Evolutionary conservation across 2,329 filamentous ascomycete genomes (phyloP), one percentile per base, ranked within the genome.

Genomic region (Sarocladium brachiariae): DNA sequence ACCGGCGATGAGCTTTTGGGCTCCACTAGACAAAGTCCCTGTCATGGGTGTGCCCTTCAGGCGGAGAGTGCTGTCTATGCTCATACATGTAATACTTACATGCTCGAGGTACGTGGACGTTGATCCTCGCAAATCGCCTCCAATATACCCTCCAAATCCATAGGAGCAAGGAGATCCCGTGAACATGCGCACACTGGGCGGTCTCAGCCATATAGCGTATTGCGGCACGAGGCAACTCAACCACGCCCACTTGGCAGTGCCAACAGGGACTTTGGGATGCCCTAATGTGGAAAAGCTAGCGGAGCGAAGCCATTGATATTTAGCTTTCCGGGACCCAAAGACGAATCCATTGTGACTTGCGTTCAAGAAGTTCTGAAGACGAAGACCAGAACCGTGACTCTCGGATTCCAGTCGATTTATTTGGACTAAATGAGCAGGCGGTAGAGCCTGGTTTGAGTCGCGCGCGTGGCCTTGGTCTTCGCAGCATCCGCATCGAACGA

Each of bases 141-240:
- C 43, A 23, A 21, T 47, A 47, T 47, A 47, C 43, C 43, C 25
- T 47, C 43, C 43, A 47, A 5, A 24, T 31, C 16, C 18, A 11
- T 10, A 18, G 9, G 7, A 47, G n/a, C 43, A 43, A 25, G 13
- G 10, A 43, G 3, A 43, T 4, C 13, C 23, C n/a, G n/a, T 7
- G 39, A 9, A 19, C n/a, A 43, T 7, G n/a, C 25, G 4, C 21
- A 39, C 4, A 39, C n/a, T 6, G 35, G 35, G 35, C 18, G n/a
- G 39, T 43, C 37, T 39, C 37, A 39, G 37, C 19, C 16, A 39
- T 39, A 21, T 37, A 23, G 4, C 19, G 16, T 23, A 6, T 11
- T 39, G 27, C 13, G 7, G 27, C n/a, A 31, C 27, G 7, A 19
- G 23, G 18, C 37, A 19, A 21, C 23, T 16, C 18, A 7, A 23